phyloP scores from a whole-genome alignment of 306 rosid species.

The Glycine tomentella region DNA sequence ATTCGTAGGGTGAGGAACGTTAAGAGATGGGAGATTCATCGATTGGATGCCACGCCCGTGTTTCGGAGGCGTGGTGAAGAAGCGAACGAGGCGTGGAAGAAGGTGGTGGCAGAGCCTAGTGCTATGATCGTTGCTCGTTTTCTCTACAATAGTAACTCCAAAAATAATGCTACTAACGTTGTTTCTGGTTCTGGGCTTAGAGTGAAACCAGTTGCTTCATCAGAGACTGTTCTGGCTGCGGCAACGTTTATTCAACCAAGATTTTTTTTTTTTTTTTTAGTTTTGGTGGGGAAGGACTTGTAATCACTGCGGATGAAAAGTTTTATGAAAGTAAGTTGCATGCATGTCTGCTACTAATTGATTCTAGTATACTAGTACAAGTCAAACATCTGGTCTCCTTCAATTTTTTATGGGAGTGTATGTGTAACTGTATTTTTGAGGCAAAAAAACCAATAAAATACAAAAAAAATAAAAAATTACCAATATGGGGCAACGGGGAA shows the following conservation, averaged over 20 bases:
- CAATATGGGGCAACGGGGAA: too few species aligned
- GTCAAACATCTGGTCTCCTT: neutral
- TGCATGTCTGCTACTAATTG: neutral
- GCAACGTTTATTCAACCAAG: slow-evolving; percentile 27
- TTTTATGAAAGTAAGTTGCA: neutral
- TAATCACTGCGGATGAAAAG: neutral
- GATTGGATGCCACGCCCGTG: slow-evolving; percentile 77
- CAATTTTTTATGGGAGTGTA: too few species aligned
- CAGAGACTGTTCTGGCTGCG: slow-evolving; percentile 47
- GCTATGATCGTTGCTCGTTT: slow-evolving; percentile 57
- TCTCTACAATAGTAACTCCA: slow-evolving; percentile 38
- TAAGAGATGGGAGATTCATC: slow-evolving; percentile 76
- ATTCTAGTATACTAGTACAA: neutral
- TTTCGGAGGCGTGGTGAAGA: slow-evolving; percentile 58
- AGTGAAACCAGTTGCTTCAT: slow-evolving; percentile 15
- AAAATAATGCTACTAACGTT: neutral
- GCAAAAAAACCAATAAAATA: too few species aligned
- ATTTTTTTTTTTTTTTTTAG: neutral
- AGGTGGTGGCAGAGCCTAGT: slow-evolving; percentile 64
- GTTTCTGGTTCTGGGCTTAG: neutral
- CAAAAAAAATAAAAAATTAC: too few species aligned
- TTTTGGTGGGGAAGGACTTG: neutral
- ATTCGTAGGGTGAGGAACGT: slow-evolving; percentile 60
- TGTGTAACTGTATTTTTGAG: too few species aligned
- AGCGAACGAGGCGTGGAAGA: slow-evolving; percentile 73